Conservation (phyloP, 163 green algal species). For the Chlorella variabilis region DNA sequence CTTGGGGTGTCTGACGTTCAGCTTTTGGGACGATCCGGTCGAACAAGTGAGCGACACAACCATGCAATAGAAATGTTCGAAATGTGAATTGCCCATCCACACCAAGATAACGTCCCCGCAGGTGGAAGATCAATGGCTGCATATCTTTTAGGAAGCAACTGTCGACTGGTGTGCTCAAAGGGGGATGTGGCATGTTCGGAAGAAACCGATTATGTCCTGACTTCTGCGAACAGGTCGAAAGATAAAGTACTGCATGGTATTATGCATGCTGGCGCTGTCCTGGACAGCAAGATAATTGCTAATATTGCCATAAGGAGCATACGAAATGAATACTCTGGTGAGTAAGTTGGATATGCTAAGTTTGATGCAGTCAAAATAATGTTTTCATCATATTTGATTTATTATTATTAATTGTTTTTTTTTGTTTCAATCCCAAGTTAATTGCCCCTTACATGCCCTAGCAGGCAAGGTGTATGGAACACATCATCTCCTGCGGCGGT, state of each 20-base stretch:
- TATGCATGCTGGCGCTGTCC: slow-evolving; percentile 80
- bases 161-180: slow-evolving; percentile 20
- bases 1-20: not conserved
- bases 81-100: not conserved
- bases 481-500: slow-evolving; percentile 20
- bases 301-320: not conserved
- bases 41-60: slow-evolving; percentile 27
- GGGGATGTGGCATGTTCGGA: slow-evolving; percentile 42
- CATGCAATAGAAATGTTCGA: too few species aligned
- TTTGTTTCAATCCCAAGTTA: too few species aligned
- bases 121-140: slow-evolving; percentile 1
- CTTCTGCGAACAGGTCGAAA: too few species aligned
- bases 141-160: not conserved
- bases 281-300: slow-evolving; percentile 62
- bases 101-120: not conserved
- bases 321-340: not conserved
- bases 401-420: not conserved
- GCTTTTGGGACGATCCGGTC: slow-evolving; percentile 46
- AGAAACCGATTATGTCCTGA: slow-evolving; percentile 26
- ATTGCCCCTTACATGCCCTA: too few species aligned
- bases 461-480: slow-evolving; percentile 40
- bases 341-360: not conserved
- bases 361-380: not conserved
- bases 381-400: not conserved
- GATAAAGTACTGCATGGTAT: slow-evolving; percentile 11